Conservation (phyloP, 176 grass and related monocot species). For the Thalia dealbata region DNA sequence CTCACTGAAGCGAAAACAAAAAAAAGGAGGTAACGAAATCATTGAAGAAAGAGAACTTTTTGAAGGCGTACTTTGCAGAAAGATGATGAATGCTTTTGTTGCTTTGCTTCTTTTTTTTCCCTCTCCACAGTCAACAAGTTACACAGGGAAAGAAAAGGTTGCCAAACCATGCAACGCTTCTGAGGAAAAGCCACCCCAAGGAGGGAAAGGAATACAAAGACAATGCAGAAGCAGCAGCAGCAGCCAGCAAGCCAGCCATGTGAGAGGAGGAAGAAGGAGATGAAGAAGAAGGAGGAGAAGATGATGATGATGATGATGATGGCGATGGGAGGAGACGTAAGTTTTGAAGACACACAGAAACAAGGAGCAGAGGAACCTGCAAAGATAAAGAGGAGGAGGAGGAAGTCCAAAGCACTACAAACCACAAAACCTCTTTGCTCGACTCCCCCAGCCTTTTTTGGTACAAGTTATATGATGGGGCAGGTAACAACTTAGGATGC, state of each 20-base stretch:
- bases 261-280: not conserved
- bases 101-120: too few species aligned
- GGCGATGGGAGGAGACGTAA: not conserved
- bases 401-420: constrained; percentile 7
- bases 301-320: not conserved
- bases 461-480: constrained; percentile 3
- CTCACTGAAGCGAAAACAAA: too few species aligned
- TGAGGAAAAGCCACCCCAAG: not conserved
- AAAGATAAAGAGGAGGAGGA: not conserved
- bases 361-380: not conserved
- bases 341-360: not conserved
- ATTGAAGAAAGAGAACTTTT: not conserved
- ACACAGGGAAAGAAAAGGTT: not conserved
- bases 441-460: constrained; percentile 7
- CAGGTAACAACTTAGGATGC: not conserved
- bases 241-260: not conserved
- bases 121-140: constrained; percentile 4
- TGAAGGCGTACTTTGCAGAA: not conserved
- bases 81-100: not conserved
- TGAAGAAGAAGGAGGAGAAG: not conserved
- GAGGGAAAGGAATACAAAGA: not conserved
- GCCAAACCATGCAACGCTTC: not conserved
- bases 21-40: not conserved
- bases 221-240: not conserved
- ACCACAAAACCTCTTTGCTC: constrained; percentile 15